Conservation (phyloP, 78 protist genomes). For the Ministeria vibrans region DNA sequence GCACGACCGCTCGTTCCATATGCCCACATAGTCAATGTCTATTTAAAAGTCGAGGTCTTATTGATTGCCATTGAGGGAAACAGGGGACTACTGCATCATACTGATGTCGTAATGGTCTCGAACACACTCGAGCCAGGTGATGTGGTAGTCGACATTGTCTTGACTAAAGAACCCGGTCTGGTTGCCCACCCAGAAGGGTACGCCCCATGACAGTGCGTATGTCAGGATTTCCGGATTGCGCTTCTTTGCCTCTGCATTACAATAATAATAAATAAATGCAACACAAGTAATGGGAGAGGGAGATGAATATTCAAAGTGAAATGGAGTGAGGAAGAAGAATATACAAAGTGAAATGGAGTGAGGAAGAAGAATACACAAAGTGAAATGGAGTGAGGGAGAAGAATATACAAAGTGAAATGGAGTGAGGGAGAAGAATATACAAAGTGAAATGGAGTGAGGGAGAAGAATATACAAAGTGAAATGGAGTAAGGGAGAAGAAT, state of each 20-base stretch:
- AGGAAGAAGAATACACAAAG: background rate
- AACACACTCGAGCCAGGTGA: no score
- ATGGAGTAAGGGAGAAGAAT: background rate
- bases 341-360: background rate
- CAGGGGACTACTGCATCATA: no score
- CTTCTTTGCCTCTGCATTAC: no score
- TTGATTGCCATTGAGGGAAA: no score
- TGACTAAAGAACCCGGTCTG: no score
- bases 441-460: background rate
- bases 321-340: background rate
- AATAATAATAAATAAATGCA: no score
- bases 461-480: conserved; percentile 1
- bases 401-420: background rate
- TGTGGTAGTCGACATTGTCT: no score
- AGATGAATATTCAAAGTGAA: background rate
- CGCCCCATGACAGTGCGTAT: no score
- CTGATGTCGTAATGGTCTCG: no score
- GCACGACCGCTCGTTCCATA: conserved; percentile 36
- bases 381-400: background rate
- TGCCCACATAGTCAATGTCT: conserved; percentile 32
- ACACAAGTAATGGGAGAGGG: background rate
- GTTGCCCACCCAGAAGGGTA: no score
- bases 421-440: background rate
- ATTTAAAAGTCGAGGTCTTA: no score
- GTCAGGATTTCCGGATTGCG: no score